These are phyloP conservation scores for Schizosaccharomyces osmophilus DNA, from an alignment of 805 yeast species.

Conservation along the genomic window DNA sequence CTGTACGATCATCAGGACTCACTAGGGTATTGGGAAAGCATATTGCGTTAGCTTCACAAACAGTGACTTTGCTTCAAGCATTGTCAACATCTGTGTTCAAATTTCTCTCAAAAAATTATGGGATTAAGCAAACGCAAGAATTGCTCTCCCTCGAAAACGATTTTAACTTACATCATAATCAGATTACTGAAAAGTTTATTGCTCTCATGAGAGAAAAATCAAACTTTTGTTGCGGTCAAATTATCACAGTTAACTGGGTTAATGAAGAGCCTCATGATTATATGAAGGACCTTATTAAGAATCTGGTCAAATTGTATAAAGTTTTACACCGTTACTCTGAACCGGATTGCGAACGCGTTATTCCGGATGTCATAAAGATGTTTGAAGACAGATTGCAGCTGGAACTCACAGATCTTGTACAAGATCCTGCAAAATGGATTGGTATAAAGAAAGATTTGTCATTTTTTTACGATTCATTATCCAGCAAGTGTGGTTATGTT, in stretches of 20 bases:
- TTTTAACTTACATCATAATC: slow-evolving; percentile 36
- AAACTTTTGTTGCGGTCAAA: slow-evolving; percentile 23
- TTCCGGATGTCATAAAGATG: not conserved
- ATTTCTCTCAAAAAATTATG: not conserved
- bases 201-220: slow-evolving; percentile 47
- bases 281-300: slow-evolving; percentile 42
- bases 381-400: not conserved
- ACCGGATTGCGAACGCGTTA: not conserved
- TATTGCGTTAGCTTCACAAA: slow-evolving; percentile 39
- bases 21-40: slow-evolving; percentile 53
- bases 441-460: not conserved
- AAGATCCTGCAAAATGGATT: not conserved
- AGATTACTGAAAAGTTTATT: slow-evolving; percentile 38
- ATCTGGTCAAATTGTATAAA: slow-evolving; percentile 36
- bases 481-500: not conserved
- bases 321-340: slow-evolving; percentile 18
- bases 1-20: slow-evolving; percentile 47
- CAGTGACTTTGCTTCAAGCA: not conserved
- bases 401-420: not conserved
- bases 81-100: not conserved
- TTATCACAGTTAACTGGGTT: slow-evolving; percentile 25
- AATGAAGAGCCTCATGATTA: slow-evolving; percentile 30
- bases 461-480: not conserved
- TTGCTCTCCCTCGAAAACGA: slow-evolving; percentile 19
- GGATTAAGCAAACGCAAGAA: slow-evolving; percentile 10